phyloP scores from a whole-genome alignment of 129 eudicot species.

The Escallonia rubra region DNA sequence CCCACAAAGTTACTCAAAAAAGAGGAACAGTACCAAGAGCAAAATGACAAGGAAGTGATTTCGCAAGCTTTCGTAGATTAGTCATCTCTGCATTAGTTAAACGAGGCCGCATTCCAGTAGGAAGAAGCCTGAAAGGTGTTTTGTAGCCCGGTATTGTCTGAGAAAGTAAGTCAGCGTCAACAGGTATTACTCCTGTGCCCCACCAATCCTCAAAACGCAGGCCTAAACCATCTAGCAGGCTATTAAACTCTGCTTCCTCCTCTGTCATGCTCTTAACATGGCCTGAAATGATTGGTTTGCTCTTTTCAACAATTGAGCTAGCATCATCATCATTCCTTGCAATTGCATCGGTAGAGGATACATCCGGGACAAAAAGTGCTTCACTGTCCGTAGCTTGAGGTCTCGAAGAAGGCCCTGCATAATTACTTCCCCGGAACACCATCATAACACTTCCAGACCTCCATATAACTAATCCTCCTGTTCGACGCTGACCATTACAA shows the following conservation, averaged over 20 bases:
- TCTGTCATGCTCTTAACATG: slow-evolving; percentile 50
- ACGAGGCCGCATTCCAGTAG: slow-evolving; percentile 80
- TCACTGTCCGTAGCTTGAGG: slow-evolving; percentile 34
- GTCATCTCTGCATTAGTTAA: slow-evolving; percentile 92
- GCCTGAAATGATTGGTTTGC: slow-evolving; percentile 19
- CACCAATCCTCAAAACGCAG: slow-evolving; percentile 98
- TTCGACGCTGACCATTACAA: slow-evolving; percentile 67
- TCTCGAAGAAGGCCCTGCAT: slow-evolving; percentile 69
- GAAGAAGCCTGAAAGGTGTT: slow-evolving; percentile 88
- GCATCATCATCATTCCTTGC: slow-evolving; percentile 23
- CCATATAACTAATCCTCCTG: slow-evolving; percentile 93
- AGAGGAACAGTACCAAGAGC: slow-evolving; percentile 74
- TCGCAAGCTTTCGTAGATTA: slow-evolving; percentile 78
- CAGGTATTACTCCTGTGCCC: slow-evolving; percentile 97
- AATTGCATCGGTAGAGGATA: slow-evolving; percentile 35
- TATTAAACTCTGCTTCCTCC: slow-evolving; percentile 66
- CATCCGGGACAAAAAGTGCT: slow-evolving; percentile 59
- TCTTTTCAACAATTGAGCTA: slow-evolving; percentile 18
- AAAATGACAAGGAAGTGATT: slow-evolving; percentile 93
- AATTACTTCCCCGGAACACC: slow-evolving; percentile 78
- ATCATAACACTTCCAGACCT: slow-evolving; percentile 99
- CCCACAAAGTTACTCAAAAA: slow-evolving; percentile 11
- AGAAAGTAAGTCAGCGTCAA: slow-evolving; percentile 92
- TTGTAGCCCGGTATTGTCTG: slow-evolving; percentile 81
- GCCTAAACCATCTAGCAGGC: slow-evolving; percentile 79